These are phyloP conservation scores for Dicorynia guianensis DNA, from an alignment of 306 rosid species.

Conservation along the genomic window DNA sequence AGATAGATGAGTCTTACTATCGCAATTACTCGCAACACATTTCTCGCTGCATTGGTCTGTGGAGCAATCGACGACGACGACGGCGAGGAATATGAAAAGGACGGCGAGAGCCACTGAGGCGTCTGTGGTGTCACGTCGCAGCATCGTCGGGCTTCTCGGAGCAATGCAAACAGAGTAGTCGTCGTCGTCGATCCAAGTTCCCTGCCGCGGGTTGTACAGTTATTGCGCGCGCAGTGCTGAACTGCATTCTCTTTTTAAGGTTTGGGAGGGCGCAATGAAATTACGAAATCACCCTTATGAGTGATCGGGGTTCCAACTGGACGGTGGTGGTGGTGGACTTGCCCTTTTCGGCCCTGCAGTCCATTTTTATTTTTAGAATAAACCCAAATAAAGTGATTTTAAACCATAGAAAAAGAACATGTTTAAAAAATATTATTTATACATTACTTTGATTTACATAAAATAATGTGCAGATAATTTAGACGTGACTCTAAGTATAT, in stretches of 20 bases:
- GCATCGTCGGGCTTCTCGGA: conserved; percentile 25
- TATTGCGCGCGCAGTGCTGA: not conserved
- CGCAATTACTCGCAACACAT: conserved; percentile 68
- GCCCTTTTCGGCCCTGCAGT: no score
- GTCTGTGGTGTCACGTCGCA: conserved; percentile 32
- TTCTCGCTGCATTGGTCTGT: conserved; percentile 70
- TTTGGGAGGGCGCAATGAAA: not conserved
- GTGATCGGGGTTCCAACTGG: no score
- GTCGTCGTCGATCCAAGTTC: not conserved
- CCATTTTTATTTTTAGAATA: no score
- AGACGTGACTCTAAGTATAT: no score
- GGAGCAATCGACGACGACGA: conserved; percentile 48
- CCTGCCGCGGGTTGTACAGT: not conserved
- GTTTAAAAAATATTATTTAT: no score
- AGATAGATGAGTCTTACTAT: conserved; percentile 53
- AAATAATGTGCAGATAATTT: no score
- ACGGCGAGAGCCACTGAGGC: conserved; percentile 47
- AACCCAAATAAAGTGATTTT: no score
- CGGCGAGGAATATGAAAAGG: conserved; percentile 44
- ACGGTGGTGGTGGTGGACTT: no score
- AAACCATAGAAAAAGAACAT: no score
- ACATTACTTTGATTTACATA: no score
- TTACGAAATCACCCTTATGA: conserved; percentile 14
- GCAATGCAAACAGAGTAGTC: not conserved
- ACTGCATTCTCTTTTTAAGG: not conserved